Evolutionary conservation across 805 yeast genomes (phyloP), one percentile per base, ranked within the genome.

Genomic region (Dipodascopsis uninucleata): DNA sequence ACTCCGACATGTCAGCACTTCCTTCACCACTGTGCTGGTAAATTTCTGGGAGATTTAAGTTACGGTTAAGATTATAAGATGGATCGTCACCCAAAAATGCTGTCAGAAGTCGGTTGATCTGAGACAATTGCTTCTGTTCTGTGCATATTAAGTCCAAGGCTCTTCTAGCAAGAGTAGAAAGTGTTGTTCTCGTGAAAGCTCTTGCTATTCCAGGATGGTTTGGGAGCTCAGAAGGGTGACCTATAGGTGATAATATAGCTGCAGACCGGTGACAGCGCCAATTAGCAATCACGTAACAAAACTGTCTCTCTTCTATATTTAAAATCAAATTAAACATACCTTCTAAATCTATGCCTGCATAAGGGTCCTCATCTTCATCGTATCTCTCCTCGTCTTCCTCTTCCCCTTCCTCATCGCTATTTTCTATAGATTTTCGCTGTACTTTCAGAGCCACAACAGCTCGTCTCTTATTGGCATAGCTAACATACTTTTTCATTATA

Each of bases 41-140:
- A 58, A 85, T 85, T 22, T 66, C 71, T 1, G 87, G 82, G 26
- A 88, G 69, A 20, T 78, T 76, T 64, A 89, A 63, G 37, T 78
- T 76, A 18, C 76, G 78, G 28, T 85, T 85, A 17, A 78, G 68
- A 31, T 82, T 65, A 43, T 78, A 79, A 34, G 71, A 71, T 53
- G 94, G 84, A 61, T 86, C 90, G 60, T 90, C 97, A 3, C 97
- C 96, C 39, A 90, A 70, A 55, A 90, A 78, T 1, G 84, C 80
- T 50, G 82, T 85, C 65, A 93, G 72, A 35, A 90, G 70, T 57
- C 78, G 78, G 34, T 82, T 76, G 41, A 88, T 69, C 58, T 80
- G 76, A 46, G 80, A 78, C n/a, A 85, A 83, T 28, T 80, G 81
- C 22, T 75, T 72, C 58, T 87, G 95, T 60, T 93, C 98, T 32